These are phyloP conservation scores for Plasmodium falciparum DNA, from an alignment of 169 alveolate genomes.

Conservation along the genomic window DNA sequence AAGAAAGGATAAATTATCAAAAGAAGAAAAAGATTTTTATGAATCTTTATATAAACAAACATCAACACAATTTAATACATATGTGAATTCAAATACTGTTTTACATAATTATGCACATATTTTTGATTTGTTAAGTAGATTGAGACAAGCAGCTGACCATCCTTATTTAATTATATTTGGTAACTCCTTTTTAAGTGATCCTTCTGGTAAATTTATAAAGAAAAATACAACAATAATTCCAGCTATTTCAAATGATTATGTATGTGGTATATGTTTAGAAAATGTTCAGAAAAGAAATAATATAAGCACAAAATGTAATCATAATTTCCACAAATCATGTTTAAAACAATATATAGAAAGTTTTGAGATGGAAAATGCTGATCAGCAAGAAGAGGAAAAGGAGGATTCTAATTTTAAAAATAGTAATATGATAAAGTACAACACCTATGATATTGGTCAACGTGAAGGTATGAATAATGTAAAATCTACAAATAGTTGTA, in stretches of 20 bases:
- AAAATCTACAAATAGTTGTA: constrained; percentile 21
- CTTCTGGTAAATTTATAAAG: constrained; percentile 77
- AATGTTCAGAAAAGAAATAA: constrained; percentile 76
- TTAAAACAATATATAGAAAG: constrained; percentile 85
- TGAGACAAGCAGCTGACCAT: constrained; percentile 94
- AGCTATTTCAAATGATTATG: constrained; percentile 78
- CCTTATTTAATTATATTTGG: constrained; percentile 92
- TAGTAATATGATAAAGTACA: not conserved
- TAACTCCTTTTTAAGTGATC: constrained; percentile 81
- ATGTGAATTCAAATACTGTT: constrained; percentile 88
- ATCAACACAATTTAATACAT: constrained; percentile 82
- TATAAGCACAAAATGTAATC: constrained; percentile 88
- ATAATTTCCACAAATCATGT: constrained; percentile 89
- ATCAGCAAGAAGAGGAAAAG: not conserved
- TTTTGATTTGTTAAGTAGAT: constrained; percentile 90
- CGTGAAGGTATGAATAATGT: not conserved
- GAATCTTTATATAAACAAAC: constrained; percentile 89
- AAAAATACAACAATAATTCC: constrained; percentile 71
- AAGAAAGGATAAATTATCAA: constrained; percentile 85
- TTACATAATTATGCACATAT: constrained; percentile 93
- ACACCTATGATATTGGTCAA: not conserved
- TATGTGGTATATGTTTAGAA: constrained; percentile 87
- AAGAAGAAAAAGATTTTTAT: constrained; percentile 89
- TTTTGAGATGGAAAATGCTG: constrained; percentile 81
- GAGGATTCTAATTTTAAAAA: not conserved